Percentiles rank a stretch among this genome's conserved stretches.
Conservation (phyloP, 2,329 filamentous ascomycete genomes). For the Penicillium brasilianum region DNA sequence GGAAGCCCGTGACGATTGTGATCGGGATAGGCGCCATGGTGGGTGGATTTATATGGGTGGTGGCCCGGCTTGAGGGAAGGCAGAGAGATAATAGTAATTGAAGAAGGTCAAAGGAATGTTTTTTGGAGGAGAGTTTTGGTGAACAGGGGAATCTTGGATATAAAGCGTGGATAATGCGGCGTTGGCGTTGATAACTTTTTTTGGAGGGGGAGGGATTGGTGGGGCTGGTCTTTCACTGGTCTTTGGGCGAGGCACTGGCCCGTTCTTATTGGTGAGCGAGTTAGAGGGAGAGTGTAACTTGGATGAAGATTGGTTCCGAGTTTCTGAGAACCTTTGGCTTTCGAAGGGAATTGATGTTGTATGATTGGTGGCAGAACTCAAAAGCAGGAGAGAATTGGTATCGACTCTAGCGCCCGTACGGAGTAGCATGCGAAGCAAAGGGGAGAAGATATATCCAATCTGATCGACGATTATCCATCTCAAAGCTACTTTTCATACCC, state of each 20-base stretch:
- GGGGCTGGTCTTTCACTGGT: not conserved
- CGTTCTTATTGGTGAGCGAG: not conserved
- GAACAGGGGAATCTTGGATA: not conserved
- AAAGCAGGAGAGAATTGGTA: too few relatives aligned
- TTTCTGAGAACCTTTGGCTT: too few relatives aligned
- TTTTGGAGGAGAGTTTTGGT: not conserved
- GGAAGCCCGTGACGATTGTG: constrained; percentile 94
- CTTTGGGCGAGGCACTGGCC: not conserved
- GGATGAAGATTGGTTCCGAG: not conserved
- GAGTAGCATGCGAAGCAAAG: too few relatives aligned
- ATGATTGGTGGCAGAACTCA: too few relatives aligned
- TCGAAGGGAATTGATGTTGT: too few relatives aligned
- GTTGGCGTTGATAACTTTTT: not conserved
- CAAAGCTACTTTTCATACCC: too few relatives aligned
- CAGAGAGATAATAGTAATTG: too few relatives aligned
- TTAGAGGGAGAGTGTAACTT: not conserved
- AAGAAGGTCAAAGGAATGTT: not conserved
- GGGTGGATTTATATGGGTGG: too few relatives aligned
- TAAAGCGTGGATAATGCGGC: not conserved
- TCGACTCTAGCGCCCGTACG: too few relatives aligned
- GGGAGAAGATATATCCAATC: too few relatives aligned
- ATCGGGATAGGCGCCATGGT: constrained; percentile 76
- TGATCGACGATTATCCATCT: too few relatives aligned
- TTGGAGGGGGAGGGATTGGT: not conserved
- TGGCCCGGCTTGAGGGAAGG: not conserved